Percentiles rank a stretch among this genome's conserved stretches.
These are phyloP conservation scores for Sphagnum contortum DNA, from an alignment of 225 moss, liverwort and hornwort genomes.

Conservation along the genomic window DNA sequence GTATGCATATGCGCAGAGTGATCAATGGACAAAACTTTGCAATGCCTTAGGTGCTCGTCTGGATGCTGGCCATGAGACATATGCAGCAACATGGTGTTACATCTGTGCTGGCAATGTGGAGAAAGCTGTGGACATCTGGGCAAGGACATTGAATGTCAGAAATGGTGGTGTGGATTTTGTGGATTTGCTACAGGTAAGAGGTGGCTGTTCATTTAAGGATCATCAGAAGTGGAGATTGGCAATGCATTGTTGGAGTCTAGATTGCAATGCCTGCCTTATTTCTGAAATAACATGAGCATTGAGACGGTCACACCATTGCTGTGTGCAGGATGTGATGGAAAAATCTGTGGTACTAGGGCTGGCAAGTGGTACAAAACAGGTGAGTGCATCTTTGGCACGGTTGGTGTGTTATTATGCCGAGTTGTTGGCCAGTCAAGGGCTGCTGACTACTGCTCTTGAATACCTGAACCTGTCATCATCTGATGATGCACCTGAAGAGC, in stretches of 20 bases:
- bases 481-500: slow-evolving; percentile 58
- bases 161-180: slow-evolving; percentile 72
- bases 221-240: too few species aligned
- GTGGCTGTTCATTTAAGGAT: too few species aligned
- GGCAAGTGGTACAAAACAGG: slow-evolving; percentile 82
- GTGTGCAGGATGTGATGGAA: slow-evolving; percentile 76
- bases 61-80: slow-evolving; percentile 55
- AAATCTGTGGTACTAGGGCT: slow-evolving; percentile 89
- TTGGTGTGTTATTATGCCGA: slow-evolving; percentile 89
- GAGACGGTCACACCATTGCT: too few species aligned
- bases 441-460: slow-evolving; percentile 71
- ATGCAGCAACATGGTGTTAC: slow-evolving; percentile 90
- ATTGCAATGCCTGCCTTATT: too few species aligned
- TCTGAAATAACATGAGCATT: too few species aligned
- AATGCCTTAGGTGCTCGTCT: slow-evolving; percentile 86
- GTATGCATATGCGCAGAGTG: slow-evolving; percentile 65
- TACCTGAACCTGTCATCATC: slow-evolving; percentile 81
- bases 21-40: slow-evolving; percentile 86
- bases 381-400: slow-evolving; percentile 71
- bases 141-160: slow-evolving; percentile 60
- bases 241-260: too few species aligned
- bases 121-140: slow-evolving; percentile 92
- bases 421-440: slow-evolving; percentile 90
- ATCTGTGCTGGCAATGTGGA: slow-evolving; percentile 97
- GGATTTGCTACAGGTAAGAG: slow-evolving; percentile 70